phyloP scores from a whole-genome alignment of 305 asterid genomes.

The Ilex paraguariensis region DNA sequence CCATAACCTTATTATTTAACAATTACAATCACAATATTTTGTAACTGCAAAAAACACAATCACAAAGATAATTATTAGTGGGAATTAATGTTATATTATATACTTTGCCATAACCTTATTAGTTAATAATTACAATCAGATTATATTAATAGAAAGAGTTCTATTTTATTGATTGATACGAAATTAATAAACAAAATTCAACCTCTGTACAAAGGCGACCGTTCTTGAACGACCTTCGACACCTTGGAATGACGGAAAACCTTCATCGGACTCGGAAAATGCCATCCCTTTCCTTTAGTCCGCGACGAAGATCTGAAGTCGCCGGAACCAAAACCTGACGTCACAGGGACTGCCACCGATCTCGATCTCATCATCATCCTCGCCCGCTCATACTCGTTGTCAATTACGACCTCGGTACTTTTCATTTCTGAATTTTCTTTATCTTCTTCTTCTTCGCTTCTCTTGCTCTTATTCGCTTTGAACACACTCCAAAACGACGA shows the following conservation, averaged over 20 bases:
- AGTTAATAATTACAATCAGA: no score
- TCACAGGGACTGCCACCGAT: conserved; percentile 55
- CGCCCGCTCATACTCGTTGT: no score
- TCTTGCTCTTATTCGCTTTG: conserved; percentile 33
- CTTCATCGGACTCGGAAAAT: conserved; percentile 59
- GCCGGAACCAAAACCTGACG: conserved; percentile 19
- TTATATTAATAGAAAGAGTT: no score
- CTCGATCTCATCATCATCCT: conserved; percentile 38
- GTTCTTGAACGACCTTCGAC: conserved; percentile 38
- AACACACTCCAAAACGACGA: conserved; percentile 46
- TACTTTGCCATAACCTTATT: no score
- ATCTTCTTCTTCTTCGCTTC: conserved; percentile 11
- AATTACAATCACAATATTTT: no score
- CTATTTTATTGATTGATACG: no score
- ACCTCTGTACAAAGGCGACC: conserved; percentile 52
- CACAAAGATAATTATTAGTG: no score
- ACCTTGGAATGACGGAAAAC: conserved; percentile 49
- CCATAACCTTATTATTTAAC: no score
- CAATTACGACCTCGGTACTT: no score
- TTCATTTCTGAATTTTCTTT: background rate
- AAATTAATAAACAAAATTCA: conserved; percentile 14
- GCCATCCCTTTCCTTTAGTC: conserved; percentile 49
- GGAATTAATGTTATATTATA: no score
- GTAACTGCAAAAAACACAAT: no score
- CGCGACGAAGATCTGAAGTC: conserved; percentile 21